Evolutionary conservation across 257 asterid species (phyloP).

Genomic region (Solanum sejunctum): DNA sequence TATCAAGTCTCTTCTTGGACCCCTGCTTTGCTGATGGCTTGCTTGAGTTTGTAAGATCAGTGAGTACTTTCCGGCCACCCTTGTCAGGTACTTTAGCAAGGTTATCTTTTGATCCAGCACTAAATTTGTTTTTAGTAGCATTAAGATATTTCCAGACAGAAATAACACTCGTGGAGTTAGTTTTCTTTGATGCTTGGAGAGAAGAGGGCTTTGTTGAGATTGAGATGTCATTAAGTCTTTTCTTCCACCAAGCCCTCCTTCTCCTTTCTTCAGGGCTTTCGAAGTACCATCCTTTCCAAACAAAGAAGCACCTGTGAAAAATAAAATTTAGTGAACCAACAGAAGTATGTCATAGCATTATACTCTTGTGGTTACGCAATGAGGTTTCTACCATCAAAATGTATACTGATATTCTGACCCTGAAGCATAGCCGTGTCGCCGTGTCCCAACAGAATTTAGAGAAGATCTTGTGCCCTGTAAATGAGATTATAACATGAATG

Average conservation of each 20-base stretch:
- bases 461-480: not conserved
- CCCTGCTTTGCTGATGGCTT: constrained; percentile 33
- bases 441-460: not conserved
- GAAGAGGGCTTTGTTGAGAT: constrained; percentile 53
- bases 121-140: constrained; percentile 3
- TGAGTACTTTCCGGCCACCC: constrained; percentile 61
- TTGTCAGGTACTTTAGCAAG: constrained; percentile 23
- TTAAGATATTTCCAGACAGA: constrained; percentile 33
- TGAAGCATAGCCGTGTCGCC: constrained; percentile 54
- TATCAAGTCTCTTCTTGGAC: constrained; percentile 15
- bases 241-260: no score
- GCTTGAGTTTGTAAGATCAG: constrained; percentile 66
- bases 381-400: constrained; percentile 38
- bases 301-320: no score
- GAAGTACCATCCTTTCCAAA: no score
- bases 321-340: no score
- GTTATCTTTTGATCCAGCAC: constrained; percentile 11
- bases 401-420: constrained; percentile 61
- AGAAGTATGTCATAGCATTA: no score
- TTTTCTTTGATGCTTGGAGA: constrained; percentile 32
- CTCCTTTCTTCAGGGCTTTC: no score
- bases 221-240: constrained; percentile 82
- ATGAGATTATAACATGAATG: not conserved
- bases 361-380: no score
- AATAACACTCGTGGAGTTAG: constrained; percentile 22